Evolutionary conservation across 352 stramenopile genomes (phyloP), one percentile per base, ranked within the genome.

Genomic region (Thalassiosira hispida): DNA sequence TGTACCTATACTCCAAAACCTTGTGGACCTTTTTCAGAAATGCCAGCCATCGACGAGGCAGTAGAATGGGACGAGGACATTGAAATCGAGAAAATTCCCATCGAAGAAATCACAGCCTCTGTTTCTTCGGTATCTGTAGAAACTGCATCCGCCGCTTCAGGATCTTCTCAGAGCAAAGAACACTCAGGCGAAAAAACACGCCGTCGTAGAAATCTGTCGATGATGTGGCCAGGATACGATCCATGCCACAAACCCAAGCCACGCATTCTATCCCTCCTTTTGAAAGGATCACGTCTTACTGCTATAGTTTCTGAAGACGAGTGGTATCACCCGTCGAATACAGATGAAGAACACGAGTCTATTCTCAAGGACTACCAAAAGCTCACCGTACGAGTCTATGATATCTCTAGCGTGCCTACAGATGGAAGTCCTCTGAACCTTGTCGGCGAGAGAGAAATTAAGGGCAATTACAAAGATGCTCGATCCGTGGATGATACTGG

Each of bases 221-320:
- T 56, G 7, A 75, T 82, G 35, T 22, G 20, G 20, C 33, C 12
- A 1, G 25, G 51, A 46, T 61, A 49, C 22, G 11, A 49, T 52
- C 74, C 60, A 53, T 84, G 77, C 35, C 70, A 76, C 70, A 40
- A 74, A 11, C 53, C 70, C 59, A 85, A 85, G 65, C 77, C 77
- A 46, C 66, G 64, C n/a, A 75, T 85, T 60, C 49, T 68, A 20
- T 73, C 77, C 5, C 63, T 85, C 7, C 59, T 74, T 12, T 12
- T 74, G 27, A 8, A 65, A 42, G 65, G 55, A 5, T 16, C 35
- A 18, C 65, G 65, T 42, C 65, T 74, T 16, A 74, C 65, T 29
- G 65, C 65, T 0, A 57, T 74, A 25, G 65, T 74, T n/a, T 74
- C 65, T 14, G 65, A 74, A 33, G 12, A 62, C 25, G 56, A 3